phyloP scores from a whole-genome alignment of 176 grass and related monocot species.

The Eremochloa ophiuroides region DNA sequence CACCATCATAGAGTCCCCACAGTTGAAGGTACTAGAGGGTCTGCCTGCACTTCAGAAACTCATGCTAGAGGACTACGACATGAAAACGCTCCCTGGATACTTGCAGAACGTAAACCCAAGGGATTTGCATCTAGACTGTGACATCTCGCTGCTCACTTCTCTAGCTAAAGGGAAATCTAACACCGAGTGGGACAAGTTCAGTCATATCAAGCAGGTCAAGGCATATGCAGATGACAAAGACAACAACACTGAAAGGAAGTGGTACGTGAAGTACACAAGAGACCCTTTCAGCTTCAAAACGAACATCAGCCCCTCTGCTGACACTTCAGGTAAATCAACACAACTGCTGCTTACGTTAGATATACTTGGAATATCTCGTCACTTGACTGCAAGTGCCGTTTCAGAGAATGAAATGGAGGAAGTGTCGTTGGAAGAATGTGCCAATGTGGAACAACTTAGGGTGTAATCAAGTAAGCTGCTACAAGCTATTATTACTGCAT shows the following conservation, averaged over 20 bases:
- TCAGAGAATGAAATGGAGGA: no score
- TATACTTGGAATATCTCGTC: not conserved
- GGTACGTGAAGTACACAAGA: not conserved
- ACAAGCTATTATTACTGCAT: no score
- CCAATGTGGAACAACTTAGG: no score
- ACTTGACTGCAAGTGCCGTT: not conserved
- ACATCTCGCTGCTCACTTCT: not conserved
- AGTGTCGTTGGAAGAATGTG: no score
- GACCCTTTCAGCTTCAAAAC: not conserved
- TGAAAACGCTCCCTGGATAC: not conserved
- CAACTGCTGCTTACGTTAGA: not conserved
- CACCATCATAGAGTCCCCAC: accelerated
- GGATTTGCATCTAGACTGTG: not conserved
- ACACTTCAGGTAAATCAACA: not conserved
- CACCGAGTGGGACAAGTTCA: not conserved
- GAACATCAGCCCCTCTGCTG: not conserved
- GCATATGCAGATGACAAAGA: not conserved
- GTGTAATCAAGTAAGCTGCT: no score
- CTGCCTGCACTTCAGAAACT: not conserved
- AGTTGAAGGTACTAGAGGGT: not conserved
- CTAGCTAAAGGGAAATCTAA: not conserved
- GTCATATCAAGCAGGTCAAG: not conserved
- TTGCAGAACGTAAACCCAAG: not conserved
- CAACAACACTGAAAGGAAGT: not conserved
- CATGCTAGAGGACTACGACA: not conserved